Percentiles rank a stretch among this genome's conserved stretches.
phyloP scores from a whole-genome alignment of 2,329 filamentous ascomycete species.

The Colletotrichum lindemuthianum region DNA sequence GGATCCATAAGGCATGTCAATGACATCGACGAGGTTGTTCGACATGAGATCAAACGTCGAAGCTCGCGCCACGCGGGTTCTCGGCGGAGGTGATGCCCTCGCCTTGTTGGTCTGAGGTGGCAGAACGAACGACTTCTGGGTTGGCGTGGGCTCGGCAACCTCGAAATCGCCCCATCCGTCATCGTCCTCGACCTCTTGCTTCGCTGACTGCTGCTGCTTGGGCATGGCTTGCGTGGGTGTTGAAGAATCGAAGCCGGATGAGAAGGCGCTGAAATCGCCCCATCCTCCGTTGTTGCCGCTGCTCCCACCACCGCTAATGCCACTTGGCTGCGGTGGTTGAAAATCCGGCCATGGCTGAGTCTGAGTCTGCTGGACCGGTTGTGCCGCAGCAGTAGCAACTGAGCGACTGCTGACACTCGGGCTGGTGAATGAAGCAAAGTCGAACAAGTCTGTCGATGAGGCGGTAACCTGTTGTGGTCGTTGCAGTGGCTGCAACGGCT shows the following conservation, averaged over 20 bases:
- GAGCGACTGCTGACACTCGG: constrained; percentile 24
- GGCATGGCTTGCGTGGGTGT: constrained; percentile 26
- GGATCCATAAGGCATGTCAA: constrained; percentile 27
- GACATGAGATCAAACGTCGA: constrained; percentile 64
- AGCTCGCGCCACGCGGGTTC: constrained; percentile 53
- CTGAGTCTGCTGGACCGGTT: constrained; percentile 30
- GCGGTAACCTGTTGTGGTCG: constrained; percentile 32
- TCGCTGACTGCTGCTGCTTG: constrained; percentile 30
- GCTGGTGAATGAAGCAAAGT: constrained; percentile 38
- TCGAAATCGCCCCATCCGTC: constrained; percentile 78
- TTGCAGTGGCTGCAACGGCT: constrained; percentile 35
- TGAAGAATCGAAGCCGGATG: constrained; percentile 32
- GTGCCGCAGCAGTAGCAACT: constrained; percentile 1
- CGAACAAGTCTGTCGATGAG: constrained; percentile 42
- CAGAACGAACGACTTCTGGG: constrained; percentile 35
- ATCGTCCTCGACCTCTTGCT: constrained; percentile 60
- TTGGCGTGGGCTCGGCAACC: constrained; percentile 54
- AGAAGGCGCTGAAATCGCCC: constrained; percentile 37
- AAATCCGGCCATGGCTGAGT: constrained; percentile 46
- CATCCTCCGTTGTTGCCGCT: constrained; percentile 33
- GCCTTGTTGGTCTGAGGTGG: constrained; percentile 20
- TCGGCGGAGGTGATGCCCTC: constrained; percentile 37
- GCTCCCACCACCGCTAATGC: constrained; percentile 14
- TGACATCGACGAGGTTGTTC: constrained; percentile 60
- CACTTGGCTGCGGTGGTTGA: constrained; percentile 40